A percentile compares a stretch with the other conserved stretches of the same genome.
Conservation (phyloP, 2,329 filamentous ascomycete species). For the Cladosporium sp. region DNA sequence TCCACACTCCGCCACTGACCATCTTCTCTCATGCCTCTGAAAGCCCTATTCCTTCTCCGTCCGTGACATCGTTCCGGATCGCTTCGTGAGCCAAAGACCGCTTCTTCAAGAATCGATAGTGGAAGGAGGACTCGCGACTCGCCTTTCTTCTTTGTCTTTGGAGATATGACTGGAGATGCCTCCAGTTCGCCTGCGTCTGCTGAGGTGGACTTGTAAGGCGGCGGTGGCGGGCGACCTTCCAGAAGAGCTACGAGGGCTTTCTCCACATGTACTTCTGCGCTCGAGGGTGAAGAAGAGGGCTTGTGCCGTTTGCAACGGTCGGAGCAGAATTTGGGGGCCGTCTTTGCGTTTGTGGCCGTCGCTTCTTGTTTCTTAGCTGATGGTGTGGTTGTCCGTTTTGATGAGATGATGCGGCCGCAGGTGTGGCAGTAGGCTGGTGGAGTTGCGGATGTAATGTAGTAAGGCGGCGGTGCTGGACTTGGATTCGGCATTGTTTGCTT, state of each 20-base stretch:
- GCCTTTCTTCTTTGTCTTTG: slow-evolving; percentile 39
- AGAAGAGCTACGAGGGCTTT: slow-evolving; percentile 43
- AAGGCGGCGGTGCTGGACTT: slow-evolving; percentile 47
- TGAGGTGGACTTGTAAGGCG: slow-evolving; percentile 16
- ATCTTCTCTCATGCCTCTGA: slow-evolving; percentile 36
- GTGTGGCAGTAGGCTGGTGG: slow-evolving; percentile 49
- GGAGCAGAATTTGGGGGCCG: slow-evolving; percentile 53
- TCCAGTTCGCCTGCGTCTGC: slow-evolving; percentile 20
- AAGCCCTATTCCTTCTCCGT: slow-evolving; percentile 43
- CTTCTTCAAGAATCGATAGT: slow-evolving; percentile 47
- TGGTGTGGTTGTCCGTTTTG: slow-evolving; percentile 18
- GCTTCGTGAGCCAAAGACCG: slow-evolving; percentile 45
- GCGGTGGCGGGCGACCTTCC: slow-evolving; percentile 27
- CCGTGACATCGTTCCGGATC: slow-evolving; percentile 46
- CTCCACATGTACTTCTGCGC: slow-evolving; percentile 51
- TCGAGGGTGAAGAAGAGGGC: slow-evolving; percentile 37
- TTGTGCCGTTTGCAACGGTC: slow-evolving; percentile 51
- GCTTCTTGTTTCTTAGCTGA: slow-evolving; percentile 25
- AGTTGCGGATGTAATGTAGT: slow-evolving; percentile 45
- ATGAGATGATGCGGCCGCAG: slow-evolving; percentile 52
- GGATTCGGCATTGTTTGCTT: slow-evolving; percentile 40
- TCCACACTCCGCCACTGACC: slow-evolving; percentile 44
- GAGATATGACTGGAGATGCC: neutral
- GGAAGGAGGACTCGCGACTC: slow-evolving; percentile 49
- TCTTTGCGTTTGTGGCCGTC: slow-evolving; percentile 26